Conservation (phyloP, 2,329 filamentous ascomycete species). For the Mollisia scopiformis region DNA sequence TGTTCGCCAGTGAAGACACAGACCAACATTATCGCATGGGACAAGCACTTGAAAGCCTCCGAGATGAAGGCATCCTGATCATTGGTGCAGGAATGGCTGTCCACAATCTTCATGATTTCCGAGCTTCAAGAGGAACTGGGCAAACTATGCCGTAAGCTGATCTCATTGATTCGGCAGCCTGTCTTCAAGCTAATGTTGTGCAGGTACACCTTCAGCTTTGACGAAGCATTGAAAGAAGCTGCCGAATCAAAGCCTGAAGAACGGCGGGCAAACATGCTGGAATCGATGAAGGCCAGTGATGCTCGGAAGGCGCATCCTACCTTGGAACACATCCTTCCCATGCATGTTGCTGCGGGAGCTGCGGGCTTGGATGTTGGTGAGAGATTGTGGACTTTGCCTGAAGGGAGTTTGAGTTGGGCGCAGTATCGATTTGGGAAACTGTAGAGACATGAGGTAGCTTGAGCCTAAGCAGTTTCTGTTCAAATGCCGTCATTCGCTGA, state of each 20-base stretch:
- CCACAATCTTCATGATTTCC: conserved; percentile 65
- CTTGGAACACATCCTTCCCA: conserved; percentile 63
- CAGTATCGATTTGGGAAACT: conserved; percentile 50
- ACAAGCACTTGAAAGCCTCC: conserved; percentile 62
- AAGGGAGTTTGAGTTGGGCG: conserved; percentile 57
- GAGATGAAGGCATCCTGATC: conserved; percentile 69
- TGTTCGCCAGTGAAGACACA: conserved; percentile 67
- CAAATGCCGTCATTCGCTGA: neutral
- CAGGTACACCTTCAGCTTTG: conserved; percentile 49
- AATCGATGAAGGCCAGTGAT: conserved; percentile 51
- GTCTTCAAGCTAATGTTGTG: neutral
- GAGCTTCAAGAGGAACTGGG: conserved; percentile 46
- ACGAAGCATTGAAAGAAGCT: conserved; percentile 61
- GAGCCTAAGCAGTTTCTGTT: neutral
- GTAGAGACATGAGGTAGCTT: neutral
- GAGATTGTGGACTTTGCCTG: conserved; percentile 48
- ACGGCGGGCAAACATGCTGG: conserved; percentile 41
- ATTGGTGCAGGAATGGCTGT: conserved; percentile 78
- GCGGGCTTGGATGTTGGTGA: conserved; percentile 50
- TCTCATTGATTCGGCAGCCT: neutral
- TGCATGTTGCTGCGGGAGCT: conserved; percentile 59
- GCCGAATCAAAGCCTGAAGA: conserved; percentile 20
- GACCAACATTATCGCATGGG: conserved; percentile 69
- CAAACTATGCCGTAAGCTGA: conserved; percentile 61
- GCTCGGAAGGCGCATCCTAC: conserved; percentile 63